phyloP scores from a whole-genome alignment of 2,329 filamentous ascomycete genomes.

The Colletotrichum musicola region DNA sequence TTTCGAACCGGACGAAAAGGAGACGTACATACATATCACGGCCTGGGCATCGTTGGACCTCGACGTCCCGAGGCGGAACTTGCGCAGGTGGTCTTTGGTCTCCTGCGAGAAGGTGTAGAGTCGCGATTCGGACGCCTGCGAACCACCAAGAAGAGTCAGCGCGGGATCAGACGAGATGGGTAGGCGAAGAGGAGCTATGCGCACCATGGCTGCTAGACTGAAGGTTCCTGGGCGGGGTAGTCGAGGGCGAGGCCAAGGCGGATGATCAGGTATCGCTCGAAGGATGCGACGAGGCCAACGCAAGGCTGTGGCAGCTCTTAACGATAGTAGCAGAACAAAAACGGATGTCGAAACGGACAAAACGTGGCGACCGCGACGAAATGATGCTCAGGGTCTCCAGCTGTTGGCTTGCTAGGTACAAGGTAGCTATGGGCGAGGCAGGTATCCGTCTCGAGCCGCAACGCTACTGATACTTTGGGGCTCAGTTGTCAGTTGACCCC shows the following conservation, averaged over 20 bases:
- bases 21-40: conserved; percentile 84
- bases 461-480: not conserved
- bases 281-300: not conserved
- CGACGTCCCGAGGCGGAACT: conserved; percentile 93
- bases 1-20: not conserved
- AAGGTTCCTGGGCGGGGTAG: not conserved
- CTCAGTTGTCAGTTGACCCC: conserved; percentile 5
- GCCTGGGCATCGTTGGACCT: conserved; percentile 88
- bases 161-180: conserved; percentile 1
- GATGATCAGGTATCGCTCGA: not conserved
- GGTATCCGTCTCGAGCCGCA: conserved; percentile 8
- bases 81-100: conserved; percentile 90
- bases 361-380: not conserved
- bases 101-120: conserved; percentile 94
- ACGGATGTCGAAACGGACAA: not conserved
- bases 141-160: conserved; percentile 13
- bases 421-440: too few species aligned
- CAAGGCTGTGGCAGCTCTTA: not conserved
- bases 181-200: not conserved
- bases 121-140: conserved; percentile 82
- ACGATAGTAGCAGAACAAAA: not conserved
- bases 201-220: conserved; percentile 23
- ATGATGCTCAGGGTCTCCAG: conserved; percentile 16
- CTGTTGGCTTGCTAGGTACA: not conserved
- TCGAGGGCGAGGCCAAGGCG: not conserved